Conservation (phyloP, 176 grass and related monocot genomes). For the Ensete glaucum region DNA sequence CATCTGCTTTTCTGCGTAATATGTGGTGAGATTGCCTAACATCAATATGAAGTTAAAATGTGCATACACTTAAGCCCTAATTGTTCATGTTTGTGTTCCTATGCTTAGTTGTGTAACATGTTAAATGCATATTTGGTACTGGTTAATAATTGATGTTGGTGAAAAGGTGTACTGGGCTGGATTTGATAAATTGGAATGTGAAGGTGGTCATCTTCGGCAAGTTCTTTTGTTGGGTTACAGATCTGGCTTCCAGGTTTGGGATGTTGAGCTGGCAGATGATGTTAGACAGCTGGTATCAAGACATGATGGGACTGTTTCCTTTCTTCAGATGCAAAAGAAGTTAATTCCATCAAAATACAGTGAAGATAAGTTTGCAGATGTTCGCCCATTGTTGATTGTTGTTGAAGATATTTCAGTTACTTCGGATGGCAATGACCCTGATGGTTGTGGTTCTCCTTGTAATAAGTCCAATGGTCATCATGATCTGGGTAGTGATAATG, state of each 20-base stretch:
- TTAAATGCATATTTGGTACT: neutral
- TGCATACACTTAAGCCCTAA: no score
- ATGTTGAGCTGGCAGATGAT: slow-evolving; percentile 84
- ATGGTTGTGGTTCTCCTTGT: slow-evolving; percentile 31
- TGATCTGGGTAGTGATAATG: slow-evolving; percentile 31
- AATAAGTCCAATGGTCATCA: slow-evolving; percentile 43
- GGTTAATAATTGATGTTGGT: slow-evolving; percentile 11
- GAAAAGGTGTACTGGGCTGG: slow-evolving; percentile 86
- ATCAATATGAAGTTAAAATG: no score
- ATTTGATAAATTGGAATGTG: slow-evolving; percentile 72
- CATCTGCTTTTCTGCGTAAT: no score
- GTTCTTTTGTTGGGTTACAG: slow-evolving; percentile 68
- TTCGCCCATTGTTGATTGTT: slow-evolving; percentile 61
- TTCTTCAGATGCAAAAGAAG: slow-evolving; percentile 84
- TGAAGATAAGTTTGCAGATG: slow-evolving; percentile 67
- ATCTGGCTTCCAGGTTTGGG: slow-evolving; percentile 96
- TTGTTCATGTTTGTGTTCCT: no score
- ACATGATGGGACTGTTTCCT: slow-evolving; percentile 71
- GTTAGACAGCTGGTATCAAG: slow-evolving; percentile 83
- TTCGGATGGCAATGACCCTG: slow-evolving; percentile 37
- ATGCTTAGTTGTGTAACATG: neutral
- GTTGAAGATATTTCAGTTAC: slow-evolving; percentile 41
- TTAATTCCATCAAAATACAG: slow-evolving; percentile 30
- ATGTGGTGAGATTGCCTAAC: no score
- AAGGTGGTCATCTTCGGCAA: slow-evolving; percentile 34